Base-by-base conservation (phyloP, 1,284 basidiomycete genomes). In the Leccinum fuscescens region DNA sequence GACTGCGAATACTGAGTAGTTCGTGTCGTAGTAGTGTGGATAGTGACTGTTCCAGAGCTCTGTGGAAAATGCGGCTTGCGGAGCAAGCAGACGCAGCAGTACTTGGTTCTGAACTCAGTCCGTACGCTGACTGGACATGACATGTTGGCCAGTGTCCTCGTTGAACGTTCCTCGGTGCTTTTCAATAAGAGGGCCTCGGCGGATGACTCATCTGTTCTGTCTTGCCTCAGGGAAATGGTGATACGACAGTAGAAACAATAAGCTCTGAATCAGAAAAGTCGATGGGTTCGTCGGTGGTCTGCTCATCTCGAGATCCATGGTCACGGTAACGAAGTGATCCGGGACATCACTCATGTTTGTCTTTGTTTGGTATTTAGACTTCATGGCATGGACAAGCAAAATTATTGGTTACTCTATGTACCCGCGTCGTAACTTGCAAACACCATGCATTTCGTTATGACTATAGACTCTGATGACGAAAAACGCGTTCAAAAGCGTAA, bases 381-480 rank as follows among this genome's bases (percentile, higher is more conserved):
- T 37, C 3, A 39, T 15, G 14, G 14, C 14, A 15, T 8, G 37
- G n/a, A 3, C 12, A 15, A 15, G 54, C 27, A 55, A 24, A 29
- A 29, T 27, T 22, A 22, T 22, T 8, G 6, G 33, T 14, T 6
- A 35, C 33, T 35, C 33, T 35, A 35, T 33, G 15, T 24, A 56
- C n/a, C 15, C 12, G 37, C 12, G 22, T 53, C 24, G 15, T 35
- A 35, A 29, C 29, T 24, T 56, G 54, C 2, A 9, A 8, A 12
- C 20, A 14, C 48, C 58, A 72, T 72, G 71, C 89, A 92, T 72
- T 90, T 89, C 77, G 79, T 93, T 53, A 85, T 90, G 84, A 94
- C 92, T 0, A 82, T 94, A 60, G 89, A 91, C 66, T 93, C 92
- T 33, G 92, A 92, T 66, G 78, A 79, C 24, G 91, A 93, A 69